phyloP scores from a whole-genome alignment of 129 eudicot genomes.

The Pulicaria dysenterica region DNA sequence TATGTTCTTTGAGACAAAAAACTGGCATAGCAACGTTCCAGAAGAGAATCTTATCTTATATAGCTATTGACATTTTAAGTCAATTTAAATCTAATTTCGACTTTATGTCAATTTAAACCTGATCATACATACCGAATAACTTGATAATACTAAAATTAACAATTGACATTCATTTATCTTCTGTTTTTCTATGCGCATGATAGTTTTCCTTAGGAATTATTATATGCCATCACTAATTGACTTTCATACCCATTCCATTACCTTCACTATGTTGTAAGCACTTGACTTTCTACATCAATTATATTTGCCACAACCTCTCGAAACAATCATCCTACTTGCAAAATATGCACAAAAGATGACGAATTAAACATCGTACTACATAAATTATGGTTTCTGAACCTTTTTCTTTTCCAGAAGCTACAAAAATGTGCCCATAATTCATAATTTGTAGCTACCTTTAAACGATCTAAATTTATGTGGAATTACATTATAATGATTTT shows the following conservation, averaged over 20 bases:
- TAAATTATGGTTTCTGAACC: too few relatives aligned
- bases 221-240: slow-evolving; percentile 4
- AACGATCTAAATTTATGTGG: background rate
- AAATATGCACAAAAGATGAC: background rate
- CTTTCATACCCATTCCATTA: slow-evolving; percentile 1
- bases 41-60: too few relatives aligned
- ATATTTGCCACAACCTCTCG: background rate
- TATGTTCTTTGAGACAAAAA: too few relatives aligned
- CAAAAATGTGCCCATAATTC: too few relatives aligned
- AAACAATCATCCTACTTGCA: background rate
- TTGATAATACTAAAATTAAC: too few relatives aligned
- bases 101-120: too few relatives aligned
- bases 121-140: too few relatives aligned
- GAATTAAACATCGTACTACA: background rate
- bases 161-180: too few relatives aligned
- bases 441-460: background rate
- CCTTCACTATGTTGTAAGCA: background rate
- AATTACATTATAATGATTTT: background rate
- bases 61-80: too few relatives aligned
- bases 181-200: background rate
- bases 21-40: too few relatives aligned
- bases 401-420: too few relatives aligned
- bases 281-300: slow-evolving; percentile 9
- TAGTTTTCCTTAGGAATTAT: background rate
- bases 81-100: too few relatives aligned